Evolutionary conservation across 1,284 basidiomycete genomes (phyloP).

Genomic region (Baeospora myosura): DNA sequence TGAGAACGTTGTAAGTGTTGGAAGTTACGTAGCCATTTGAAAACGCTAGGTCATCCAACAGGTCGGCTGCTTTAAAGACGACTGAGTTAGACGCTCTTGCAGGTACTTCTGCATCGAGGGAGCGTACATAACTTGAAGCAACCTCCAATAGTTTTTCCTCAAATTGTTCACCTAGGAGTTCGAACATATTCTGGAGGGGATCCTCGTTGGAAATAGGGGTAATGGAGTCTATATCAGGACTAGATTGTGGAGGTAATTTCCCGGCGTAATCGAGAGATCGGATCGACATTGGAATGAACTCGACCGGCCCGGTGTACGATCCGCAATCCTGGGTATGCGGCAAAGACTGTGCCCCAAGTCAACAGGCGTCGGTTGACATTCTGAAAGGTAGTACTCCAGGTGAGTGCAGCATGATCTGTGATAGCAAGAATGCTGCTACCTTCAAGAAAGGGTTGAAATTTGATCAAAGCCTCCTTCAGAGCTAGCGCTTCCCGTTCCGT

Average conservation of each 20-base stretch:
- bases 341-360: background rate
- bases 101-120: background rate
- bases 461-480: conserved; percentile 1
- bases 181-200: conserved; percentile 18
- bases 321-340: background rate
- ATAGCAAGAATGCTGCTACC: background rate
- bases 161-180: conserved; percentile 20
- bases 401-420: background rate
- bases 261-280: background rate
- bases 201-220: conserved; percentile 10
- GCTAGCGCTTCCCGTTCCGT: background rate
- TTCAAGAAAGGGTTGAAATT: background rate
- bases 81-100: background rate
- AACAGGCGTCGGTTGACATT: background rate
- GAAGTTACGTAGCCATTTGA: background rate
- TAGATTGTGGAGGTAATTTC: background rate
- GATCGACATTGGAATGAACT: conserved; percentile 1
- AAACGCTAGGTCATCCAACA: background rate
- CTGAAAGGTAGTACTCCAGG: background rate
- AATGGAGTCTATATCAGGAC: background rate
- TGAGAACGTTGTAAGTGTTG: background rate
- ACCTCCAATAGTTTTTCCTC: conserved; percentile 21
- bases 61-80: background rate
- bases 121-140: conserved; percentile 8
- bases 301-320: conserved; percentile 1